Conservation (phyloP, 805 yeast species). For the Yueomyces sp. region DNA sequence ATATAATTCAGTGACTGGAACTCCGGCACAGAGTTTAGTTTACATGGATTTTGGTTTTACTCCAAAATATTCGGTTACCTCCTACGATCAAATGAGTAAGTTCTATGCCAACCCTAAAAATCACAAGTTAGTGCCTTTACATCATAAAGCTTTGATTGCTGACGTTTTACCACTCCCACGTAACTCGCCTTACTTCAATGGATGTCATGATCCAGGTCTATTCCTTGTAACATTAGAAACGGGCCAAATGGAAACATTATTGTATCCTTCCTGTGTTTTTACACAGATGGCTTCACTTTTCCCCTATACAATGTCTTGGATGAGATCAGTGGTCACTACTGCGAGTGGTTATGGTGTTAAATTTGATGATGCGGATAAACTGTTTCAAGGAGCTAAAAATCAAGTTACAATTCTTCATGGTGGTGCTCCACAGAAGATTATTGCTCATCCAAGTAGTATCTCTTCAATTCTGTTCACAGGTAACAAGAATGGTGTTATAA, state of each 20-base stretch:
- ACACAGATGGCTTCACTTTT: slow-evolving; percentile 44
- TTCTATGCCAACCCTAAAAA: slow-evolving; percentile 52
- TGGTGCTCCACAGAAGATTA: slow-evolving; percentile 54
- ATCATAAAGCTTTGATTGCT: slow-evolving; percentile 30
- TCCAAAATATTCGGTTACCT: slow-evolving; percentile 65
- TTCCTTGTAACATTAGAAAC: slow-evolving; percentile 44
- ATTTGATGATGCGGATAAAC: slow-evolving; percentile 42
- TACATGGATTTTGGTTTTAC: slow-evolving; percentile 69
- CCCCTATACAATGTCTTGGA: slow-evolving; percentile 72
- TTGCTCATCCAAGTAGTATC: slow-evolving; percentile 33
- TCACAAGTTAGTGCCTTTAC: slow-evolving; percentile 43
- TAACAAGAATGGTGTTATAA: slow-evolving; percentile 69
- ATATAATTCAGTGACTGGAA: slow-evolving; percentile 40
- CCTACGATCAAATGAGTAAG: slow-evolving; percentile 70
- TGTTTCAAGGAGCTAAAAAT: slow-evolving; percentile 27
- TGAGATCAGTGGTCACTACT: slow-evolving; percentile 56
- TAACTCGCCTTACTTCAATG: slow-evolving; percentile 64
- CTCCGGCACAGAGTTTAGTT: slow-evolving; percentile 32
- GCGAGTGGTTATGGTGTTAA: slow-evolving; percentile 28
- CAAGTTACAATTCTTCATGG: slow-evolving; percentile 50
- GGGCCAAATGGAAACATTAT: slow-evolving; percentile 52
- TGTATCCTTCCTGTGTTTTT: slow-evolving; percentile 41
- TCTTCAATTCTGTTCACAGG: slow-evolving; percentile 67
- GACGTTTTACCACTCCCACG: slow-evolving; percentile 42
- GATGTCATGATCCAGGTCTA: slow-evolving; percentile 64